Conservation (phyloP, 192 early-diverging fungal species). For the Backusella parvicylindrica region DNA sequence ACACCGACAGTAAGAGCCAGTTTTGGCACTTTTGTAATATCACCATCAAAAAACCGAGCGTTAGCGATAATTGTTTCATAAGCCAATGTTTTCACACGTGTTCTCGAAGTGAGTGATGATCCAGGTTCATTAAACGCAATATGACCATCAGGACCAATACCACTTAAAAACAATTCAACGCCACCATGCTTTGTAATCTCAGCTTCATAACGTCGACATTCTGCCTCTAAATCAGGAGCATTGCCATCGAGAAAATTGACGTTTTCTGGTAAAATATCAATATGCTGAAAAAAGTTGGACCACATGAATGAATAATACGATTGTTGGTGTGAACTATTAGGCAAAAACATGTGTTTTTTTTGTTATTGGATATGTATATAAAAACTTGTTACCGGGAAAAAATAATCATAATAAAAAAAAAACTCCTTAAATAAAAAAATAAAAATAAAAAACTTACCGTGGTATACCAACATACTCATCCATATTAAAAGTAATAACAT, state of each 20-base stretch:
- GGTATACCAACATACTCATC: constrained; percentile 86
- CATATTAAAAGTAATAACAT: constrained; percentile 90
- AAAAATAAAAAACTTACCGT: constrained; percentile 57
- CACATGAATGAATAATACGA: constrained; percentile 91
- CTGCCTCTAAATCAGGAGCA: constrained; percentile 70
- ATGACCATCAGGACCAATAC: constrained; percentile 84
- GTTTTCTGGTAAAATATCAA: constrained; percentile 62
- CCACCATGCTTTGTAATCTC: constrained; percentile 76
- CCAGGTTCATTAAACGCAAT: constrained; percentile 86
- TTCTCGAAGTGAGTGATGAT: constrained; percentile 75
- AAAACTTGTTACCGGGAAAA: constrained; percentile 31
- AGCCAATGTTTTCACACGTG: constrained; percentile 81
- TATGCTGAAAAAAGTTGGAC: constrained; percentile 77
- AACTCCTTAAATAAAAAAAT: constrained; percentile 75
- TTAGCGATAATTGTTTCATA: constrained; percentile 47
- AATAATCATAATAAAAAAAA: background rate
- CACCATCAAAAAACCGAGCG: constrained; percentile 60
- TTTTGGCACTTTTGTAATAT: constrained; percentile 82
- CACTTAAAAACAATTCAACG: constrained; percentile 85
- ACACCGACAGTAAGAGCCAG: constrained; percentile 83
- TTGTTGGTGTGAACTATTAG: constrained; percentile 38
- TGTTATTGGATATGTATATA: constrained; percentile 38
- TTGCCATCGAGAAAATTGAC: constrained; percentile 81
- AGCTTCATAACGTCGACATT: constrained; percentile 75
- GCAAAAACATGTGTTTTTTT: background rate